phyloP scores from a whole-genome alignment of 148 eudicot genomes.

The Silene uniflora region DNA sequence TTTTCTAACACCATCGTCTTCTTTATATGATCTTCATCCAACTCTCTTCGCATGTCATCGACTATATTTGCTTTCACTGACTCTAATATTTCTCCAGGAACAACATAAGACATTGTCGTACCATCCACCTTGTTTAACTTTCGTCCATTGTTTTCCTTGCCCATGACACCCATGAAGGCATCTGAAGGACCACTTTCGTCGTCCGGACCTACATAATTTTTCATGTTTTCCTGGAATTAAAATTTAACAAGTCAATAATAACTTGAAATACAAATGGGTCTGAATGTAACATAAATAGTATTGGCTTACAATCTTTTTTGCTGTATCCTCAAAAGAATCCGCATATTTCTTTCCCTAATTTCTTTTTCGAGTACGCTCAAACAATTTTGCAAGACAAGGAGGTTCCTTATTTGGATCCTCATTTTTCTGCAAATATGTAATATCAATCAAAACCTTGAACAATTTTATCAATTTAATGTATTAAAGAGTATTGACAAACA shows the following conservation, averaged over 20 bases:
- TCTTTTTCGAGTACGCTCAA: no score
- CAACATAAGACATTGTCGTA: neutral
- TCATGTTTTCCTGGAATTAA: neutral
- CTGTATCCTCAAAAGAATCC: no score
- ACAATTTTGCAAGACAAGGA: no score
- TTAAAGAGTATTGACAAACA: no score
- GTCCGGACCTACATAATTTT: neutral
- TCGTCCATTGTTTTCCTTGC: neutral
- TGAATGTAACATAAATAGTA: neutral
- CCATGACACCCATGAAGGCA: neutral
- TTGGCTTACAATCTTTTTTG: no score
- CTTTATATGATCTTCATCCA: neutral
- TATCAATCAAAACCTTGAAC: neutral
- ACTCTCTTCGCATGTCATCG: neutral
- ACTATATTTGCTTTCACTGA: neutral
- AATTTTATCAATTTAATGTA: neutral
- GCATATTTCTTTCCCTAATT: no score
- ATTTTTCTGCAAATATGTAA: no score
- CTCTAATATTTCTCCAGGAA: neutral
- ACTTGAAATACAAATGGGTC: no score
- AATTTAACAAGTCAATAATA: no score
- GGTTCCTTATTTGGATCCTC: no score
- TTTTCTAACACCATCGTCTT: neutral
- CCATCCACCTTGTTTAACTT: neutral
- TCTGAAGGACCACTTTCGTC: neutral